Evolutionary conservation across 768 basidiomycete genomes (phyloP).

Genomic region (Glaciozyma antarctica): DNA sequence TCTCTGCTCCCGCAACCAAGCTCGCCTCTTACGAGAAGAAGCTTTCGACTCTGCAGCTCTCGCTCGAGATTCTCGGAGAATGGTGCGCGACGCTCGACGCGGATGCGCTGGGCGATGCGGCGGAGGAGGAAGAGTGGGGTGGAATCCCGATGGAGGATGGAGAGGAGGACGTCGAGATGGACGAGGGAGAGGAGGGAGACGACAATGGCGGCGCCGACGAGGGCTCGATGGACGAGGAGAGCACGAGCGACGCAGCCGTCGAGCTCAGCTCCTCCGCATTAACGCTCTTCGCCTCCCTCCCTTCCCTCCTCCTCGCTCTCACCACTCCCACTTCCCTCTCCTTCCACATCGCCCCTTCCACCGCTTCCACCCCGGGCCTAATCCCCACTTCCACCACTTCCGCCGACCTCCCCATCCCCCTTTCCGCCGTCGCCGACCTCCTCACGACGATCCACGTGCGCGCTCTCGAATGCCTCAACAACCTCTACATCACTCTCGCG

Average conservation of each 20-base stretch:
- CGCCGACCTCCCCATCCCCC: conserved; percentile 4
- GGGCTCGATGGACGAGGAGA: conserved; percentile 25
- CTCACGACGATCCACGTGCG: conserved; percentile 42
- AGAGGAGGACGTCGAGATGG: conserved; percentile 36
- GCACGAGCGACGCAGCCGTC: conserved; percentile 21
- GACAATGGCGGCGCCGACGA: conserved; percentile 11
- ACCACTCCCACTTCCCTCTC: conserved; percentile 38
- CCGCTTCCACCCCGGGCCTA: conserved; percentile 22
- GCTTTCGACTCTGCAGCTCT: conserved; percentile 39
- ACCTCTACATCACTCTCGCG: conserved; percentile 42
- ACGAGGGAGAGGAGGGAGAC: conserved; percentile 2
- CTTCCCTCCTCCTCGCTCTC: conserved; percentile 36
- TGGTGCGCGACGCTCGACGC: conserved; percentile 28
- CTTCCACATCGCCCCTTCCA: conserved; percentile 34
- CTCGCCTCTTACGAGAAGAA: conserved; percentile 39
- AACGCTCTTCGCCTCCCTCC: conserved; percentile 34
- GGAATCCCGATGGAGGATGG: conserved; percentile 32
- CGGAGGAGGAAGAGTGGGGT: conserved; percentile 23
- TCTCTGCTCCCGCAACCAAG: conserved; percentile 14
- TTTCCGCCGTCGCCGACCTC: conserved; percentile 18
- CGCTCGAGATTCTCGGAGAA: conserved; percentile 38
- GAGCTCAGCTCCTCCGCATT: not conserved
- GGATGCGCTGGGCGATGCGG: not conserved
- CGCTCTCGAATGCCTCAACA: conserved; percentile 44
- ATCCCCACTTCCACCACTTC: conserved; percentile 12